phyloP scores from a whole-genome alignment of 202 grass and related monocot genomes.

The Musa balbisiana region DNA sequence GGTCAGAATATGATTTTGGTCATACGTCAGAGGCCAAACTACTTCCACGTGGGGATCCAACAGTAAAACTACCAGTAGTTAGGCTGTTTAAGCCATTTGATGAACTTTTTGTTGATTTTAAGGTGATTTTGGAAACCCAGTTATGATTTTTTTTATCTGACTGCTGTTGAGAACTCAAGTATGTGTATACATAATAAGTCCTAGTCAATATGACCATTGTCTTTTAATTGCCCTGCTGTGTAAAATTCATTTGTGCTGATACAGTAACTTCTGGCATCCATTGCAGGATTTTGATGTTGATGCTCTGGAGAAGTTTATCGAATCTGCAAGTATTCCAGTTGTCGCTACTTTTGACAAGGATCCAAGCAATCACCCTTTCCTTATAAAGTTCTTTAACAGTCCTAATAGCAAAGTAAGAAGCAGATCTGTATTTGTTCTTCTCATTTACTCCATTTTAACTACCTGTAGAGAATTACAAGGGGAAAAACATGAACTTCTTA shows the following conservation, averaged over 20 bases:
- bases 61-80: constrained; percentile 44
- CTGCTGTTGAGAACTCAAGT: not conserved
- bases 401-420: constrained; percentile 62
- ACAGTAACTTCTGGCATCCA: not conserved
- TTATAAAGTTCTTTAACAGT: constrained; percentile 59
- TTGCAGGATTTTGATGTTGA: constrained; percentile 60
- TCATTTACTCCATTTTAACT: constrained; percentile 9
- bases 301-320: constrained; percentile 69
- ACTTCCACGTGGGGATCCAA: constrained; percentile 51
- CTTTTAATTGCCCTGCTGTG: not conserved
- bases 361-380: constrained; percentile 57
- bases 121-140: constrained; percentile 32
- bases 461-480: constrained; percentile 38
- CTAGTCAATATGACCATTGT: not conserved
- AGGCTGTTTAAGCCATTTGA: constrained; percentile 93
- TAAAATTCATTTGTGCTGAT: not conserved
- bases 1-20: constrained; percentile 66
- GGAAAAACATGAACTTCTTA: constrained; percentile 75
- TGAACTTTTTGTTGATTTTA: constrained; percentile 76
- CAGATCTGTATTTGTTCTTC: not conserved
- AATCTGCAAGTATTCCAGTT: constrained; percentile 56
- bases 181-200: not conserved
- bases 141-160: not conserved
- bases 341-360: constrained; percentile 58
- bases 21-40: constrained; percentile 56